phyloP scores from a whole-genome alignment of 2,329 filamentous ascomycete genomes.

The Neonectria sp. region DNA sequence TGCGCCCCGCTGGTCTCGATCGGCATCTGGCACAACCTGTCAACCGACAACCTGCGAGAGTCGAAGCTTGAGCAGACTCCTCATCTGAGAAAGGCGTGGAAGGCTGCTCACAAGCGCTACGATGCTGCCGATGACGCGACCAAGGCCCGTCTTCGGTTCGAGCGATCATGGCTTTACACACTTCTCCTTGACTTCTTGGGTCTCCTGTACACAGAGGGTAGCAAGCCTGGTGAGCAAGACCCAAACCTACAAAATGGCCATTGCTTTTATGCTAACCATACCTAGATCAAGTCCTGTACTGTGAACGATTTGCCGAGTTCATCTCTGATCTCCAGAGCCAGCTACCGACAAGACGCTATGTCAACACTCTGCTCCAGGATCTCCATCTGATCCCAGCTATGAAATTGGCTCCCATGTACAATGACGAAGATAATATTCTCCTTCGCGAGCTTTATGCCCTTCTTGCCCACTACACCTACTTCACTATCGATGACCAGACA shows the following conservation, averaged over 20 bases:
- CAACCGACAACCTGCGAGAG: conserved; percentile 82
- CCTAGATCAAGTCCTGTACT: conserved; percentile 81
- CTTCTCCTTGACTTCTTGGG: conserved; percentile 87
- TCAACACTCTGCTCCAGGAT: conserved; percentile 90
- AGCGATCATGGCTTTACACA: conserved; percentile 93
- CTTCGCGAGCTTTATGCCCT: conserved; percentile 86
- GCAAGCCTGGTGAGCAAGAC: conserved; percentile 60
- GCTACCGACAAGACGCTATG: conserved; percentile 92
- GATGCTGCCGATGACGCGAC: conserved; percentile 86
- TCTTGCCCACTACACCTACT: conserved; percentile 89
- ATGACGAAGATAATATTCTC: conserved; percentile 80
- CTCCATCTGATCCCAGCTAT: conserved; percentile 86
- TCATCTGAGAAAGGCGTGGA: conserved; percentile 92
- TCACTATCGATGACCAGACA: conserved; percentile 92
- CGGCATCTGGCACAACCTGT: conserved; percentile 94
- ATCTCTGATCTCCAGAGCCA: conserved; percentile 93
- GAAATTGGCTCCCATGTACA: conserved; percentile 83
- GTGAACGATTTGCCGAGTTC: conserved; percentile 94
- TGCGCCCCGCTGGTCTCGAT: conserved; percentile 96
- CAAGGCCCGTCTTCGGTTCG: conserved; percentile 88
- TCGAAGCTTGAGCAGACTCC: conserved; percentile 78
- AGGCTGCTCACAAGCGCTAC: conserved; percentile 87
- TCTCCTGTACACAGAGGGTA: conserved; percentile 74
- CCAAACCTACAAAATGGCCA: background rate
- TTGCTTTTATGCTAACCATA: conserved; percentile 33